phyloP scores from a whole-genome alignment of 345 rosid species.

The Salix arbutifolia region DNA sequence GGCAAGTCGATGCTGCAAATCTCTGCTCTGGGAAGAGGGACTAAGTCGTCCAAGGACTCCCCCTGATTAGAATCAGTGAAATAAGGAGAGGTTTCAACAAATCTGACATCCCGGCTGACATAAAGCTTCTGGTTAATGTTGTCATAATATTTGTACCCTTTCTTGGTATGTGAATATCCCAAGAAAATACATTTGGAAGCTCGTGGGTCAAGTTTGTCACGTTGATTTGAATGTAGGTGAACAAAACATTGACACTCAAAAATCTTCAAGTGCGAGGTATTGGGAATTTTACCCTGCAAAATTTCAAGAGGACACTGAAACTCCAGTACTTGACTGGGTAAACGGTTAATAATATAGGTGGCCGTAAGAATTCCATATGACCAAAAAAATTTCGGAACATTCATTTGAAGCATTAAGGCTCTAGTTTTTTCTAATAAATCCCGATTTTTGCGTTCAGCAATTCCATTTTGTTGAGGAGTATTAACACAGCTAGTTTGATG shows the following conservation, averaged over 20 bases:
- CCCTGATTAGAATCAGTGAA: no score
- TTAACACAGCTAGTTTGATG: not conserved
- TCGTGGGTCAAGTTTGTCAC: not conserved
- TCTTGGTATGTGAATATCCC: not conserved
- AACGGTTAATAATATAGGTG: not conserved
- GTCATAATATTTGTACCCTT: not conserved
- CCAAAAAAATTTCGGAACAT: not conserved
- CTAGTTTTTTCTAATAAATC: not conserved
- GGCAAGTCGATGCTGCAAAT: no score
- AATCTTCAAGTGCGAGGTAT: not conserved
- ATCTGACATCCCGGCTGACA: not conserved
- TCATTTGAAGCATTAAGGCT: constrained; percentile 6
- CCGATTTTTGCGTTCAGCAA: not conserved
- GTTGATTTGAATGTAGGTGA: not conserved
- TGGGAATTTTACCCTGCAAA: not conserved
- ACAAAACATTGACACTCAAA: not conserved
- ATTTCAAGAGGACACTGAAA: not conserved
- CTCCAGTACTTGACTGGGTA: not conserved
- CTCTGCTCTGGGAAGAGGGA: no score
- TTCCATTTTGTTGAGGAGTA: not conserved
- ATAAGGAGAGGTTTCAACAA: no score
- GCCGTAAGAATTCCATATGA: not conserved
- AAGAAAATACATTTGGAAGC: no score
- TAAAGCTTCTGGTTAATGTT: not conserved
- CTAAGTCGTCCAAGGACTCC: not conserved